Base-by-base conservation (phyloP, 345 rosid species). In the Psidium friedrichsthalianum region DNA sequence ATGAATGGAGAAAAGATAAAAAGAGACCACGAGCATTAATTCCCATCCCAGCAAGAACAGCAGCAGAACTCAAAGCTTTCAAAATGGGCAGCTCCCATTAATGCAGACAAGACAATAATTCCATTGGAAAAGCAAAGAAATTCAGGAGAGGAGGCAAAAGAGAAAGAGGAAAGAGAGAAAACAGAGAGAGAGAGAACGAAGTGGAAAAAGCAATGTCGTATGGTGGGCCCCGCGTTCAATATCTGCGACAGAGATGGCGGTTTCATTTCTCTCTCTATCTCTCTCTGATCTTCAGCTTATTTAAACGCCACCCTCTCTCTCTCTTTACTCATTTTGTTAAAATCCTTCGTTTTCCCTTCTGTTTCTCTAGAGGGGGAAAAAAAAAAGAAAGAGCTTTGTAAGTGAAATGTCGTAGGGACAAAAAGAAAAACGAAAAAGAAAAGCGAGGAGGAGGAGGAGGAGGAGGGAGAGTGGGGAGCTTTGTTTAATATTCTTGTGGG, bases 401-500 rank as follows among this genome's bases (percentile, higher is more conserved):
- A 69, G 80, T 16, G 18, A 69, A 69, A 18, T 16, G 11, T 32
- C 18, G 78, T 69, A 69, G 44, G 78, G 80, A 69, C 78, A 10
- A 8, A 22, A 36, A 69, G 8, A 69, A 21, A 44, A 42, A 36
- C 47, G 47, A 36, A 69, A n/a, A 36, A 69, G 47, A 69, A 69
- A 69, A 69, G 80, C 14, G 80, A 15, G 24, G 76, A 40, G 24
- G 24, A 64, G 44, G 42, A 64, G 76, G 76, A 64, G 78, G 74
- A 32, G 27, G 56, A 22, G 22, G 21, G n/a, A 10, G 56, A n/a
- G n/a, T n/a, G 53, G 74, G 69, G 20, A 29, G 36, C 29, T 56
- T 56, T 83, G 47, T 29, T 42, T 56, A 58, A 56, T 83, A 29
- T 83, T 56, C 74, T 32, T 87, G 92, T 90, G 85, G 85, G 82